phyloP scores from a whole-genome alignment of 768 basidiomycete species.

The Pleurotus tuber-regium region DNA sequence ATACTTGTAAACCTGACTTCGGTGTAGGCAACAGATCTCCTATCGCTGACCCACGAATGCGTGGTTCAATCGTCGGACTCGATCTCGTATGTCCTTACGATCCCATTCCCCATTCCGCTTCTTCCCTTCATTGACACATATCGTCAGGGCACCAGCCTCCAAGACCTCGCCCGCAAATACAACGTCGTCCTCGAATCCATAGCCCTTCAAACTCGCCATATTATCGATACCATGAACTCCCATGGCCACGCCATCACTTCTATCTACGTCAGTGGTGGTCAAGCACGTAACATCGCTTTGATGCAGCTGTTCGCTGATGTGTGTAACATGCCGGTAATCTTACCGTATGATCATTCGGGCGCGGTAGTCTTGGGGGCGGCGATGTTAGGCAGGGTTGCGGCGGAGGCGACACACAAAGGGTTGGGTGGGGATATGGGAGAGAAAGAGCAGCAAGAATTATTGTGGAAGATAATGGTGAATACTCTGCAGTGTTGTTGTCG shows the following conservation, averaged over 20 bases:
- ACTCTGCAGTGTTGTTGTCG: neutral
- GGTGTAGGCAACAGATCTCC: conserved; percentile 89
- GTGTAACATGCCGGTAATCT: conserved; percentile 77
- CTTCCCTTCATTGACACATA: too few relatives aligned
- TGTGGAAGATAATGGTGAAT: conserved; percentile 92
- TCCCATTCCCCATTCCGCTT: too few relatives aligned
- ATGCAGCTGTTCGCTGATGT: conserved; percentile 90
- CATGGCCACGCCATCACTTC: conserved; percentile 79
- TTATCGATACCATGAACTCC: conserved; percentile 84
- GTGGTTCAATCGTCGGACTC: conserved; percentile 87
- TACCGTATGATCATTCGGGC: conserved; percentile 71
- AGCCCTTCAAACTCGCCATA: conserved; percentile 91
- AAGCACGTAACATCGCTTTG: conserved; percentile 84
- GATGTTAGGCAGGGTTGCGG: conserved; percentile 89
- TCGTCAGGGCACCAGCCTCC: conserved; percentile 69
- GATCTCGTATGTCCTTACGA: conserved; percentile 65
- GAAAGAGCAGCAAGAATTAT: conserved; percentile 52
- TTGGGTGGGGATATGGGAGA: conserved; percentile 31
- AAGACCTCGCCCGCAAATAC: conserved; percentile 88
- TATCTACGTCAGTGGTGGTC: conserved; percentile 92
- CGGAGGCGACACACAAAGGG: conserved; percentile 39
- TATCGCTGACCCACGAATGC: conserved; percentile 93
- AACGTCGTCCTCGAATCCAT: conserved; percentile 91
- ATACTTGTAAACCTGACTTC: neutral
- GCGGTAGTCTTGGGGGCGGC: conserved; percentile 93